Percentiles rank a stretch among this genome's conserved stretches.
Evolutionary conservation across 2,329 filamentous ascomycete species (phyloP).

Genomic region (Arthrobotrys sphaeroides): DNA sequence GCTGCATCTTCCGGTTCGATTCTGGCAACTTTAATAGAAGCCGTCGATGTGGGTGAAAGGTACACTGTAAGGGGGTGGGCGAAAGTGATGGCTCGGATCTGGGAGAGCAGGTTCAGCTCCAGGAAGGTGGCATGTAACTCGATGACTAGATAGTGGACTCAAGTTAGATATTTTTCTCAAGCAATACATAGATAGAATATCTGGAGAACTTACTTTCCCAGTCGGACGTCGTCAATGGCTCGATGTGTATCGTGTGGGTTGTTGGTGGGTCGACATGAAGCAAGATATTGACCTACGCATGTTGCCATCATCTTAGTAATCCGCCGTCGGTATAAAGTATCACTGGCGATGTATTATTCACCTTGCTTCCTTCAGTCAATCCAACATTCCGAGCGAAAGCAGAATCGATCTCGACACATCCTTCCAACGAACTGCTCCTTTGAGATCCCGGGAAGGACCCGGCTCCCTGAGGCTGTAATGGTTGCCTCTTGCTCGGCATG

Average conservation of each 20-base stretch:
- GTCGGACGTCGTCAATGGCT: conserved; percentile 91
- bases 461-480: conserved; percentile 62
- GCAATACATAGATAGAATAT: neutral
- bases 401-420: conserved; percentile 58
- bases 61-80: conserved; percentile 87
- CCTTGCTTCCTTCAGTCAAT: conserved; percentile 57
- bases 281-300: conserved; percentile 67
- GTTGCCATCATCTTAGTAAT: conserved; percentile 30
- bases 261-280: conserved; percentile 90
- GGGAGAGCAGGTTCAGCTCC: conserved; percentile 89
- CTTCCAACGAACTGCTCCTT: conserved; percentile 52
- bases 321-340: conserved; percentile 5
- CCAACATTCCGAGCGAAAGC: conserved; percentile 58
- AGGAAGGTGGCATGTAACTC: conserved; percentile 95
- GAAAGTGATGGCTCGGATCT: conserved; percentile 81
- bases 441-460: conserved; percentile 53
- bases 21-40: conserved; percentile 85
- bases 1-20: conserved; percentile 77
- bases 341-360: conserved; percentile 26
- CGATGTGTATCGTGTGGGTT: conserved; percentile 94
- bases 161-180: neutral
- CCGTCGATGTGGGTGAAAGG: conserved; percentile 92
- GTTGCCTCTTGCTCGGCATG: conserved; percentile 89
- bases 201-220: conserved; percentile 77
- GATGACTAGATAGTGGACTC: conserved; percentile 69